Conservation (phyloP, 306 rosid genomes). For the Castanea mollissima region DNA sequence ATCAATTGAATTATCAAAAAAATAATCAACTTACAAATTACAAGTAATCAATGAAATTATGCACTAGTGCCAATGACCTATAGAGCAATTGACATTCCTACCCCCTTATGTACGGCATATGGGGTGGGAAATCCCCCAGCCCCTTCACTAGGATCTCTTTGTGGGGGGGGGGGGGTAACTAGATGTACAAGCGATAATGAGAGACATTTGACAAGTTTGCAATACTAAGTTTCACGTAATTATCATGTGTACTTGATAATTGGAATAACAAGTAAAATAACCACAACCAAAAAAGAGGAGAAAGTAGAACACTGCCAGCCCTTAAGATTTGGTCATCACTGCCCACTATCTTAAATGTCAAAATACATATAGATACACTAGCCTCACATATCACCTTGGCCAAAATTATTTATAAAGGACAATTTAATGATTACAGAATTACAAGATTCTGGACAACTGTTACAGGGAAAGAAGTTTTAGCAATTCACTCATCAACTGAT, state of each 20-base stretch:
- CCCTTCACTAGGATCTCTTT: too few species aligned
- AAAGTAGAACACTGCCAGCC: neutral
- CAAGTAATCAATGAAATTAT: neutral
- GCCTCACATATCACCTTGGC: slow-evolving; percentile 5
- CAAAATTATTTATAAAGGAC: slow-evolving; percentile 11
- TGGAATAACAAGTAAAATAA: neutral
- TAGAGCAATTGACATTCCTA: too few species aligned
- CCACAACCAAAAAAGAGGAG: neutral
- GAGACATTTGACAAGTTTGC: neutral
- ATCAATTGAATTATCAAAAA: too few species aligned
- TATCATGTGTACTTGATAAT: neutral
- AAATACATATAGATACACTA: slow-evolving; percentile 21
- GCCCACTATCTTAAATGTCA: slow-evolving; percentile 15
- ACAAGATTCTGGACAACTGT: slow-evolving; percentile 24
- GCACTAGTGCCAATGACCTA: too few species aligned
- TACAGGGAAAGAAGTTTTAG: slow-evolving; percentile 11
- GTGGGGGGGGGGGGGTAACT: neutral
- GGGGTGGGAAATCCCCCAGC: too few species aligned
- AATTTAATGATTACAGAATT: slow-evolving; percentile 19
- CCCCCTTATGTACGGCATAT: too few species aligned
- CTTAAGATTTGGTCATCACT: neutral
- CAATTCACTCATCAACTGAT: slow-evolving; percentile 19
- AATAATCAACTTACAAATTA: too few species aligned
- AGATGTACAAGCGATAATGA: neutral
- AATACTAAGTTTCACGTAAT: neutral